Conservation (phyloP, 2,329 filamentous ascomycete species). For the Fusarium odoratissimum region DNA sequence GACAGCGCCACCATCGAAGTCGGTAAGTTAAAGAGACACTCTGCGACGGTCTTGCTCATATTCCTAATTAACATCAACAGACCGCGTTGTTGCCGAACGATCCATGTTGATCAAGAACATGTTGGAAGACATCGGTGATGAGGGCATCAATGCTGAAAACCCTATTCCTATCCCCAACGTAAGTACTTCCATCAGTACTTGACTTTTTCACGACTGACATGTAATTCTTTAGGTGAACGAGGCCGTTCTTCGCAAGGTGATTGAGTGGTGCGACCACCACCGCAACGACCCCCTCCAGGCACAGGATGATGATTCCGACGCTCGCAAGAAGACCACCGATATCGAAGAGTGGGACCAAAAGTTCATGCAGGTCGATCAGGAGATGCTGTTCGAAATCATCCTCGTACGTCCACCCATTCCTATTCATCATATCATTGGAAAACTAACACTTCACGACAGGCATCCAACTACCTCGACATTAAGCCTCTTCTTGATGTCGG, state of each 20-base stretch:
- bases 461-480: conserved; percentile 98
- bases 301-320: conserved; percentile 90
- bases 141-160: conserved; percentile 64
- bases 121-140: conserved; percentile 89
- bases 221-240: conserved; percentile 79
- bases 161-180: conserved; percentile 91
- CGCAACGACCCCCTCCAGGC: conserved; percentile 85
- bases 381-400: conserved; percentile 99
- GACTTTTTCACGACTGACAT: conserved; percentile 28
- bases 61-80: conserved; percentile 55
- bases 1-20: conserved; percentile 61
- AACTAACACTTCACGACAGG: conserved; percentile 62
- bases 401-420: conserved; percentile 69
- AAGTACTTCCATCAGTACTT: conserved; percentile 45
- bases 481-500: conserved; percentile 97
- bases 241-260: conserved; percentile 91
- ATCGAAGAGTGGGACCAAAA: conserved; percentile 99
- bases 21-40: conserved; percentile 52
- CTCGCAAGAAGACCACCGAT: conserved; percentile 97
- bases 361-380: conserved; percentile 99
- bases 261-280: conserved; percentile 98
- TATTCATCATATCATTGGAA: not conserved
- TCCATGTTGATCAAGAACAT: conserved; percentile 98
- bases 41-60: conserved; percentile 10
- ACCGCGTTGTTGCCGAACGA: conserved; percentile 87